Percentiles rank a stretch among this genome's conserved stretches.
Evolutionary conservation across 108 stramenopile species (phyloP).

Genomic region (Fragilaria radians): DNA sequence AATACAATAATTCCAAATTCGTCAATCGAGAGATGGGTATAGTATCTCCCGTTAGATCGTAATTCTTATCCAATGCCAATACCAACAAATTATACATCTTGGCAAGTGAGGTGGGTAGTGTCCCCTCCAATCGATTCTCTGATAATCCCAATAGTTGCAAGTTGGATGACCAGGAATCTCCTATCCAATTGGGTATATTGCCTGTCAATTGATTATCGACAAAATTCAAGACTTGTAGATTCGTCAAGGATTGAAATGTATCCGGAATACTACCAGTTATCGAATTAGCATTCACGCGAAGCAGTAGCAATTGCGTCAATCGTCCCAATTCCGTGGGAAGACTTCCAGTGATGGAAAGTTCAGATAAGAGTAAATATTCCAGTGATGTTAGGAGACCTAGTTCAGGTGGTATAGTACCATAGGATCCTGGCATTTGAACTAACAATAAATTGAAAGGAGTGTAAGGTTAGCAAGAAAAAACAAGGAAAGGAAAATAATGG

Average conservation of each 20-base stretch:
- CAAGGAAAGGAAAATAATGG: background rate
- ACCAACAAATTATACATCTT: constrained; percentile 17
- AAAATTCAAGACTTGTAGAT: background rate
- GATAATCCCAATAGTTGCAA: background rate
- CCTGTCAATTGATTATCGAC: background rate
- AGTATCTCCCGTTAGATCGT: constrained; percentile 15
- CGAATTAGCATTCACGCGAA: background rate
- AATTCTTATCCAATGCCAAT: constrained; percentile 32
- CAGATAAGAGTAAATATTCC: background rate
- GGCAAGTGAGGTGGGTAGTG: constrained; percentile 18
- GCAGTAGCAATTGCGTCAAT: background rate
- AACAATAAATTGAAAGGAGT: background rate
- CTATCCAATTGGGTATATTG: background rate
- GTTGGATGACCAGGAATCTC: background rate
- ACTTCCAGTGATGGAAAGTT: background rate
- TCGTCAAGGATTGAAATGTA: background rate
- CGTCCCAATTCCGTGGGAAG: background rate
- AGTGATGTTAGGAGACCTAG: background rate
- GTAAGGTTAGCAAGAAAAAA: background rate
- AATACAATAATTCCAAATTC: background rate
- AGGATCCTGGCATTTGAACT: background rate
- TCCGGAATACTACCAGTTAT: background rate
- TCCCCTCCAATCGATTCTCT: constrained; percentile 18
- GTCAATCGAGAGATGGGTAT: background rate
- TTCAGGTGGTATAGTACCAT: background rate